Conservation (phyloP, 768 basidiomycete genomes). For the Nidularia pulvinata region DNA sequence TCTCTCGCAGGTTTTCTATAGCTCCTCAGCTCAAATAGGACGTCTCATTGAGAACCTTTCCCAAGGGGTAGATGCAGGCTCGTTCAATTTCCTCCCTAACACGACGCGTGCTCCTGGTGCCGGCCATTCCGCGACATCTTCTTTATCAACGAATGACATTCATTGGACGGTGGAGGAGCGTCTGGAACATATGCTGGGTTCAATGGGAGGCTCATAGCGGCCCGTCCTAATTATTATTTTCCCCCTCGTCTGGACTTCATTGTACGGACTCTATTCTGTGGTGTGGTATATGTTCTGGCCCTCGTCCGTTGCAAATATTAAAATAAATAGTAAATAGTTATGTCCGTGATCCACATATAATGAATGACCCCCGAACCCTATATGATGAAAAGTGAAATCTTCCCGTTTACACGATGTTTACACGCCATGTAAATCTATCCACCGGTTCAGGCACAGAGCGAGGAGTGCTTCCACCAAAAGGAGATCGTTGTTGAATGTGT, state of each 20-base stretch:
- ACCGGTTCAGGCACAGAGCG: slow-evolving; percentile 71
- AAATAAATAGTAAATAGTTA: slow-evolving; percentile 16
- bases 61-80: slow-evolving; percentile 78
- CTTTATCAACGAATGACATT: slow-evolving; percentile 61
- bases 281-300: not conserved
- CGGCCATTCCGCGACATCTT: slow-evolving; percentile 61
- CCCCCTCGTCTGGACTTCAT: slow-evolving; percentile 11
- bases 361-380: slow-evolving; percentile 9
- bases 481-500: slow-evolving; percentile 58
- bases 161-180: slow-evolving; percentile 78
- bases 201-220: slow-evolving; percentile 29
- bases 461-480: slow-evolving; percentile 66
- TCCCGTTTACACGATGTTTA: slow-evolving; percentile 14
- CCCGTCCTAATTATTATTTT: slow-evolving; percentile 9
- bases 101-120: slow-evolving; percentile 25
- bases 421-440: slow-evolving; percentile 63
- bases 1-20: slow-evolving; percentile 64
- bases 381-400: not conserved
- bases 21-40: slow-evolving; percentile 76
- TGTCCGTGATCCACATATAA: slow-evolving; percentile 11
- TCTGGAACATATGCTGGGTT: slow-evolving; percentile 69
- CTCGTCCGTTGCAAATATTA: not conserved
- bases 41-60: slow-evolving; percentile 84
- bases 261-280: slow-evolving; percentile 13
- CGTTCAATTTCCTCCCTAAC: slow-evolving; percentile 71